Base-by-base conservation (phyloP, 1,284 basidiomycete genomes). In the Ganoderma sp. region DNA sequence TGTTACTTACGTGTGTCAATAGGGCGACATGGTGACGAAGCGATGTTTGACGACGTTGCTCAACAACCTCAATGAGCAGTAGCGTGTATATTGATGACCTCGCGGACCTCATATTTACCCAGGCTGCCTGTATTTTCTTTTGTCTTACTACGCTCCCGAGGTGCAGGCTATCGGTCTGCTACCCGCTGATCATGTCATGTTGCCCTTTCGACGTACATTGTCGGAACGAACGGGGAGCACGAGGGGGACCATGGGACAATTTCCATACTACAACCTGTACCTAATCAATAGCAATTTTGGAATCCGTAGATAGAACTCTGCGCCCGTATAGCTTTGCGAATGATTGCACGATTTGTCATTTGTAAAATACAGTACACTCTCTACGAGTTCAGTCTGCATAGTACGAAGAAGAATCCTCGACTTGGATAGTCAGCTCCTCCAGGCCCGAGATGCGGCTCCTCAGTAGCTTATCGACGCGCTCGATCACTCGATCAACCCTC, bases 11-110 rank as follows among this genome's bases (percentile, higher is more conserved):
- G 2, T 14, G 15, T 41, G 10, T 43, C 22, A 60, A 19, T 77
- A 95, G 90, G 95, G 95, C 63, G 96, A 98, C 78, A 94, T 97
- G 89, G 96, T 97, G 72, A 97, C 96, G 43, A 97, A 97, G 83
- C 90, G 96, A 75, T 99, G 97, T 82, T 87, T 99, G 70, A 95
- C 95, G 41, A 99, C 96, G 34, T 87, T 99, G 54, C 87, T 99
- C 72, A 92, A 95, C 80, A 99, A 99, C 80, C 87, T 99, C 72
- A 90, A 88, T 71, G 91, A 93, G 68, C 73, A 71, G 67, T 74
- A 70, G 66, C 58, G 63, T 56, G 63, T 63, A 45, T 64, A 67
- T 61, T 28, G 50, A 63, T 48, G 25, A 57, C 62, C 66, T 54
- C 58, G 63, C 57, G 71, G 69, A 73, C 71, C 54, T 67, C 19